Evolutionary conservation across 371 early-diverging fungal species (phyloP), one percentile per base, ranked within the genome.

Genomic region (Circinella umbellata): DNA sequence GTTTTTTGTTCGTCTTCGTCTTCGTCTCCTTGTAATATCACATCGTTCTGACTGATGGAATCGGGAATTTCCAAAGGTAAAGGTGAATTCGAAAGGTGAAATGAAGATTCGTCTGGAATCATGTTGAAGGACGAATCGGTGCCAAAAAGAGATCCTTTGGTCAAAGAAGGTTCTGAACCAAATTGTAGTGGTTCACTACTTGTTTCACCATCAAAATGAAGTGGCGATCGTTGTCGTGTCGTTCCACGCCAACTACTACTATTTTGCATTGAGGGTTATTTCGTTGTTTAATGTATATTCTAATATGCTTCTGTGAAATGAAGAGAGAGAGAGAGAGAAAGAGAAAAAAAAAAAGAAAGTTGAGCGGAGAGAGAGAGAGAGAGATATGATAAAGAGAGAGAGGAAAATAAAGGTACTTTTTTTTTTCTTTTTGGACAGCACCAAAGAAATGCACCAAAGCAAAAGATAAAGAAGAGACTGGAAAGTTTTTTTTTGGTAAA

Each of bases 111-210:
- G 47, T 66, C 57, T 15, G 35, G n/a, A 42, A 66, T 57, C 37
- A 66, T 55, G 66, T 66, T 66, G 20, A 42, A 66, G 20, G 55
- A 53, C 20, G 68, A 72, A 1, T 78, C 51, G 51, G 4, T 7
- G 15, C 51, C 78, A 4, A 80, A 38, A 34, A 75, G 47, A 20
- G 80, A 80, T n/a, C 73, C 72, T 64, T 80, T 71, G 6, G 75
- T 79, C 4, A 70, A 68, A 6, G 80, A 80, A 17, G 73, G 63
- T 67, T 73, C 70, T 39, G 70, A 69, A 37, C 63, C 65, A 38
- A 48, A 72, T 46, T 47, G 66, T 15, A 57, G 34, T 7, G 18
- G 63, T 20, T 63, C 63, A 42, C 51, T 51, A 27, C 39, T 37
- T 20, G 34, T 66, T 38, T 57, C 66, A 34, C 57, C 66, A 57